These are phyloP conservation scores for Tolypocladium pustulatum DNA, from an alignment of 2,329 filamentous ascomycete species.

Conservation along the genomic window DNA sequence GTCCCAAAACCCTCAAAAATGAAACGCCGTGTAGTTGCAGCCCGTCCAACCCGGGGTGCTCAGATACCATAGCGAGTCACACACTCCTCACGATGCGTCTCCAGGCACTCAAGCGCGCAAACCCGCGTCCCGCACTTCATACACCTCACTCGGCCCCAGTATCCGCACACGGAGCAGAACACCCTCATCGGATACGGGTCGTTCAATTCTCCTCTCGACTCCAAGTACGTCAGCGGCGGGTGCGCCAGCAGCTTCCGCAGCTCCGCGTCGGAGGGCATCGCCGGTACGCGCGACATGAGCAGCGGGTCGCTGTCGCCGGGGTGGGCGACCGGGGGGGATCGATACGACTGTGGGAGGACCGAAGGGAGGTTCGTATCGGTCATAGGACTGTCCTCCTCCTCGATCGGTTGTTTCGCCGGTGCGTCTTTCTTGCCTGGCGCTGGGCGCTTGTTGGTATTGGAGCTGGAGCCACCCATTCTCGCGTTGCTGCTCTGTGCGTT, in stretches of 20 bases:
- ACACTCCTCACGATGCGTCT: conserved; percentile 61
- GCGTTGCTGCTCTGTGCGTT: conserved; percentile 12
- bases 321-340: conserved; percentile 25
- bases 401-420: conserved; percentile 9
- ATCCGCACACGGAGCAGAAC: conserved; percentile 74
- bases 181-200: conserved; percentile 44
- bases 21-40: conserved; percentile 2
- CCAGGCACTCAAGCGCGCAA: conserved; percentile 68
- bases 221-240: conserved; percentile 57
- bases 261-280: conserved; percentile 47
- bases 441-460: conserved; percentile 17
- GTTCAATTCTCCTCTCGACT: conserved; percentile 42
- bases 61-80: conserved; percentile 50
- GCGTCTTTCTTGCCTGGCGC: conserved; percentile 15
- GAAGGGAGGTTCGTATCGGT: conserved; percentile 12
- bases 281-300: conserved; percentile 46
- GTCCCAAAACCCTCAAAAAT: conserved; percentile 5
- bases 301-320: conserved; percentile 46
- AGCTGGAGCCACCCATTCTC: conserved; percentile 17
- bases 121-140: conserved; percentile 68
- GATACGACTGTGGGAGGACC: conserved; percentile 24
- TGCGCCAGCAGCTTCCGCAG: conserved; percentile 52
- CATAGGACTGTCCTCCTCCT: conserved; percentile 17
- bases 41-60: conserved; percentile 2
- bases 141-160: conserved; percentile 69